phyloP scores from a whole-genome alignment of 495 filamentous ascomycete genomes.

The Glutinoglossum americanum region DNA sequence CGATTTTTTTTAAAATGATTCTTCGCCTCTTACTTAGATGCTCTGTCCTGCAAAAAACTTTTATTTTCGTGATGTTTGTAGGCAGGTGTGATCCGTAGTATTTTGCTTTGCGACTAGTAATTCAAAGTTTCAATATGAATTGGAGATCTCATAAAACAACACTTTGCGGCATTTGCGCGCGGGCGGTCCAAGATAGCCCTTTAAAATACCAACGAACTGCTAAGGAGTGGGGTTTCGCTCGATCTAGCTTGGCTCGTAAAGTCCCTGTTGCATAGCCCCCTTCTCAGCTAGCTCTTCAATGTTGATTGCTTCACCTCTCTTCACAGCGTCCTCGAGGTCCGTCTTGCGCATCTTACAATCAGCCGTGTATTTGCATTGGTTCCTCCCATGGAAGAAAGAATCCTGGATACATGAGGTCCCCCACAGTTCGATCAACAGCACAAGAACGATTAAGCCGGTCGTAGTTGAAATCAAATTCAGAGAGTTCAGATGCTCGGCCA shows the following conservation, averaged over 20 bases:
- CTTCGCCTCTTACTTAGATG: too few species aligned
- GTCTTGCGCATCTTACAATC: slow-evolving; percentile 12
- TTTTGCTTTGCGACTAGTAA: too few species aligned
- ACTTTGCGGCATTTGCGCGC: too few species aligned
- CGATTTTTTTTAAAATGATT: too few species aligned
- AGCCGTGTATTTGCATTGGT: slow-evolving; percentile 17
- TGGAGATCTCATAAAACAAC: too few species aligned
- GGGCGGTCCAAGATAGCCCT: too few species aligned
- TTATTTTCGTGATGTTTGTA: too few species aligned
- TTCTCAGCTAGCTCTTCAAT: slow-evolving; percentile 1
- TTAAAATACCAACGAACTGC: too few species aligned
- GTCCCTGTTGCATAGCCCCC: neutral
- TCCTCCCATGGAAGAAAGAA: slow-evolving; percentile 13
- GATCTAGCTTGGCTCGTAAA: slow-evolving; percentile 2
- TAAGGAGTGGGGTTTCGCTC: too few species aligned
- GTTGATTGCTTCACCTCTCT: neutral
- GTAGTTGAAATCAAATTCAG: slow-evolving; percentile 27
- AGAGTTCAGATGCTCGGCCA: slow-evolving; percentile 23
- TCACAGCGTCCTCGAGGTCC: slow-evolving; percentile 3
- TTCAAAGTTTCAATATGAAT: too few species aligned
- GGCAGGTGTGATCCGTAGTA: too few species aligned
- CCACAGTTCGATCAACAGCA: slow-evolving; percentile 27
- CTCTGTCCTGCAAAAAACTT: too few species aligned
- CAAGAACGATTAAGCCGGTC: slow-evolving; percentile 24
- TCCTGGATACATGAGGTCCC: slow-evolving; percentile 25